These are phyloP conservation scores for Pseudogymnoascus sp. DNA, from an alignment of 2,329 filamentous ascomycete species.

Conservation along the genomic window DNA sequence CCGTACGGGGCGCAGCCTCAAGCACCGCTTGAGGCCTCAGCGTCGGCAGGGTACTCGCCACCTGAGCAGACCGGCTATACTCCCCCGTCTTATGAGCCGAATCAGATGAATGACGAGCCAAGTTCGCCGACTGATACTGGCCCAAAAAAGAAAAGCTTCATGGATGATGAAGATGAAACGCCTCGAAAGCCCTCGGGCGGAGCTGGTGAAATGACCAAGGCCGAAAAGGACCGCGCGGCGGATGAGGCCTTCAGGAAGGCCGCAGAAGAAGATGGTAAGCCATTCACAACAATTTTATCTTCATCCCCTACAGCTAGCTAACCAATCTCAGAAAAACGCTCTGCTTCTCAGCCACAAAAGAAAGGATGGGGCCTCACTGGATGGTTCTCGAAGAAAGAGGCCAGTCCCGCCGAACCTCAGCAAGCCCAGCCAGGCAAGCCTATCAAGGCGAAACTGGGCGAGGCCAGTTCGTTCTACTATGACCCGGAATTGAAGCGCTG, in stretches of 20 bases:
- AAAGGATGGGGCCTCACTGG: conserved; percentile 74
- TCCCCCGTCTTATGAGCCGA: conserved; percentile 53
- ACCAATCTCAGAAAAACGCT: conserved; percentile 40
- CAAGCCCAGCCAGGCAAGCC: conserved; percentile 48
- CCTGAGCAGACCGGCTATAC: conserved; percentile 42
- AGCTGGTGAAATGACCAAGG: conserved; percentile 51
- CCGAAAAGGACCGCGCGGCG: conserved; percentile 67
- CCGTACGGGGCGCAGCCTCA: conserved; percentile 26
- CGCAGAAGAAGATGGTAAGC: conserved; percentile 65
- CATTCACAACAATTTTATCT: conserved; percentile 1
- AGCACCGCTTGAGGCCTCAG: conserved; percentile 32
- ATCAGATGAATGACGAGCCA: conserved; percentile 39
- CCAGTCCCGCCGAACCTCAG: conserved; percentile 30
- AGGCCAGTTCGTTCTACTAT: conserved; percentile 87
- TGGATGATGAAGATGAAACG: conserved; percentile 72
- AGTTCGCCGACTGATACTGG: conserved; percentile 38
- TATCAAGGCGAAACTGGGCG: conserved; percentile 89
- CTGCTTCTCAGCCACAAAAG: conserved; percentile 43
- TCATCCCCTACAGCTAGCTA: neutral
- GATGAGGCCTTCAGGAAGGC: conserved; percentile 79
- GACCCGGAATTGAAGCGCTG: conserved; percentile 95
- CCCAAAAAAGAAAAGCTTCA: conserved; percentile 67
- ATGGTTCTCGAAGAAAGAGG: conserved; percentile 70
- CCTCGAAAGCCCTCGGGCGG: conserved; percentile 35
- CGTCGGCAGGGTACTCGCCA: conserved; percentile 23